Conservation (phyloP, 768 basidiomycete species). For the Mycena filopes region DNA sequence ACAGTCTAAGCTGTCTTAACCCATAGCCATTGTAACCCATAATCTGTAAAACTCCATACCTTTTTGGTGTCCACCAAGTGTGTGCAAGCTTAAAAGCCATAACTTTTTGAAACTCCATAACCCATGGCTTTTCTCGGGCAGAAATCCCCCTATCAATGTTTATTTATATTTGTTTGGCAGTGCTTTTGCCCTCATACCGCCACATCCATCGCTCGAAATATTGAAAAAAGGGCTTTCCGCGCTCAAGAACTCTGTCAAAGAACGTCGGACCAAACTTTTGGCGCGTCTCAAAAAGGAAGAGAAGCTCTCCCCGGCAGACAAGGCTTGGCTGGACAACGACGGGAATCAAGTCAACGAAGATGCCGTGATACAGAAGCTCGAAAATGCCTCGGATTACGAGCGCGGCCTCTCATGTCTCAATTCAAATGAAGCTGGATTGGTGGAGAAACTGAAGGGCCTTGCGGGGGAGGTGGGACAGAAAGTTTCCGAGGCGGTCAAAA, state of each 20-base stretch:
- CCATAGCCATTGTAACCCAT: conserved; percentile 14
- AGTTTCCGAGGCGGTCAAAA: not conserved
- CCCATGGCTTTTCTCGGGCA: not conserved
- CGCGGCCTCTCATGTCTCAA: conserved; percentile 11
- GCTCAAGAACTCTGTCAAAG: conserved; percentile 16
- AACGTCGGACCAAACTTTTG: conserved; percentile 20
- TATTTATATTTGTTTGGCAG: conserved; percentile 1
- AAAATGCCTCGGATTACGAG: conserved; percentile 37
- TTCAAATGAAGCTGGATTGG: not conserved
- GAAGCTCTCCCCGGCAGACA: conserved; percentile 29
- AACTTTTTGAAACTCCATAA: conserved; percentile 13
- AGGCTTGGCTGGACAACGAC: conserved; percentile 38
- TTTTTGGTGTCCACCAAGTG: conserved; percentile 13
- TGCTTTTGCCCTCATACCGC: not conserved
- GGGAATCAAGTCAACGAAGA: conserved; percentile 39
- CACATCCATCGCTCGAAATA: conserved; percentile 1
- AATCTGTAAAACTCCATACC: conserved; percentile 14
- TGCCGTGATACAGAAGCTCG: conserved; percentile 33
- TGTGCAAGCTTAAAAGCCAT: conserved; percentile 11
- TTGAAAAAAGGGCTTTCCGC: conserved; percentile 8
- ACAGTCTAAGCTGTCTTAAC: conserved; percentile 24
- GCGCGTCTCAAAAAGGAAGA: conserved; percentile 19
- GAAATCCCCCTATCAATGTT: conserved; percentile 9
- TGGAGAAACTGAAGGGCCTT: not conserved
- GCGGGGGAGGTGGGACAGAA: not conserved